Evolutionary conservation across 805 yeast genomes (phyloP).

Genomic region (Wickerhamomyces tratensis): DNA sequence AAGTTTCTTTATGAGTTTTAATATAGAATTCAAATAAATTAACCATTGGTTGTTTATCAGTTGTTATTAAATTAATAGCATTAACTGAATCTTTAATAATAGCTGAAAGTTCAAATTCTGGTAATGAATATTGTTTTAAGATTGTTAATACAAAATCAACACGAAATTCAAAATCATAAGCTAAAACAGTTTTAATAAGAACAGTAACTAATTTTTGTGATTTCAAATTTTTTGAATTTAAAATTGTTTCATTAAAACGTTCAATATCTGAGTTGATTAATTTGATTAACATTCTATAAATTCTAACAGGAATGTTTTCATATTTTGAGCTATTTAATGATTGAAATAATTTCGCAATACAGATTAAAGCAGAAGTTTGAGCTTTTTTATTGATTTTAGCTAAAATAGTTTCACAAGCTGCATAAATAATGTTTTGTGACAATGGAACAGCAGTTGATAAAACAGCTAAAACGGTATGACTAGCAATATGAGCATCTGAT

Average conservation of each 20-base stretch:
- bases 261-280: constrained; percentile 17
- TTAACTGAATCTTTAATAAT: constrained; percentile 29
- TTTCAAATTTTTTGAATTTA: constrained; percentile 18
- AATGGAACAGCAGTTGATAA: constrained; percentile 66
- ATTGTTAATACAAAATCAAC: constrained; percentile 25
- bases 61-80: constrained; percentile 23
- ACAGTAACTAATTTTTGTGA: constrained; percentile 34
- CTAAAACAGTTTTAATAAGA: constrained; percentile 32
- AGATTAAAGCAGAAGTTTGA: constrained; percentile 33
- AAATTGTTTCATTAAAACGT: constrained; percentile 14
- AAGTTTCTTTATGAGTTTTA: constrained; percentile 25
- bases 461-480: constrained; percentile 75
- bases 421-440: constrained; percentile 41
- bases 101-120: constrained; percentile 26
- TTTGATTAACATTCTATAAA: constrained; percentile 22
- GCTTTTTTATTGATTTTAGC: constrained; percentile 30
- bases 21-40: constrained; percentile 30
- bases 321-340: constrained; percentile 31
- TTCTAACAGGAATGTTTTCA: constrained; percentile 28
- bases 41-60: constrained; percentile 28
- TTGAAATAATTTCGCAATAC: constrained; percentile 40
- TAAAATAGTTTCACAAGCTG: constrained; percentile 52
- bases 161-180: constrained; percentile 29
- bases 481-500: constrained; percentile 67
- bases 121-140: constrained; percentile 22